phyloP scores from a whole-genome alignment of 192 early-diverging fungal genomes.

The Umbelopsis sp. region DNA sequence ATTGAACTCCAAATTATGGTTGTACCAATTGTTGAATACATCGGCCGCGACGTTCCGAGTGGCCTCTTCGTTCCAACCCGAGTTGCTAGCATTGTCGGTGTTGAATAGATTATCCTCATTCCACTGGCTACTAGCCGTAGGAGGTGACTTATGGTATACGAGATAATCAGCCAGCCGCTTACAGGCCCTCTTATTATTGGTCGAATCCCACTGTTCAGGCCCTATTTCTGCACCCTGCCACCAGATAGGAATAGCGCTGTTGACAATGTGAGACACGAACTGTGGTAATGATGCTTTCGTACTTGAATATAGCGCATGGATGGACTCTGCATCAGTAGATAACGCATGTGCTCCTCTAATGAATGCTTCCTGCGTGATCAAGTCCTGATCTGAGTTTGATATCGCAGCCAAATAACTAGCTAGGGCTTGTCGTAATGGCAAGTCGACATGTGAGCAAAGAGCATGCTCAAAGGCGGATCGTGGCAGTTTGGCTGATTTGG shows the following conservation, averaged over 20 bases:
- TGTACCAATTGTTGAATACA: conserved; percentile 1
- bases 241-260: neutral
- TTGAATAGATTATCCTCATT: neutral
- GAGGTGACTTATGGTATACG: neutral
- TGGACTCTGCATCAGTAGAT: neutral
- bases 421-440: neutral
- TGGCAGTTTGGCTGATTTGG: neutral
- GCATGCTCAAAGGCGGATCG: neutral
- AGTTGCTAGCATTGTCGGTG: neutral
- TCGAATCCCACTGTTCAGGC: neutral
- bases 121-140: neutral
- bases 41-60: conserved; percentile 2
- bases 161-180: conserved; percentile 14
- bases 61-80: neutral
- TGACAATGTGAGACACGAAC: neutral
- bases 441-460: neutral
- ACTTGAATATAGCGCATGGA: neutral
- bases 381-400: neutral
- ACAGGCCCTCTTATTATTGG: neutral
- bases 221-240: neutral
- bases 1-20: conserved; percentile 1
- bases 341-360: neutral
- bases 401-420: neutral
- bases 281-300: neutral
- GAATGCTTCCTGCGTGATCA: conserved; percentile 13